These are phyloP conservation scores for Oryza brachyantha DNA, from an alignment of 176 grass and related monocot genomes.

Conservation along the genomic window DNA sequence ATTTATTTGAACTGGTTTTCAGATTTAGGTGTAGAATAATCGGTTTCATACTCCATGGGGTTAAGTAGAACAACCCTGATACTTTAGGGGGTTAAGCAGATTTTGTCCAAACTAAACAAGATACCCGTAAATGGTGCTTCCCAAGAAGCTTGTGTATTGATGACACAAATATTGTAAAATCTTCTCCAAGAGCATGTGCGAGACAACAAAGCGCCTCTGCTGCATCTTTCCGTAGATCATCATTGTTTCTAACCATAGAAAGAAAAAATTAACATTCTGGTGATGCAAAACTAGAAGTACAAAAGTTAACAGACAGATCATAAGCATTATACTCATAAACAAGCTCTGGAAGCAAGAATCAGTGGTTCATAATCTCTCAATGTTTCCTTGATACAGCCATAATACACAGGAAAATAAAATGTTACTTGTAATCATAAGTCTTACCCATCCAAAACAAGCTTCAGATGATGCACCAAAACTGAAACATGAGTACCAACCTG, in stretches of 20 bases:
- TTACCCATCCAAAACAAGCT: slow-evolving; percentile 96
- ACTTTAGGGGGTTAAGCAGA: background rate
- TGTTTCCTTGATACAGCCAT: background rate
- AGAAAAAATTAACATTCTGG: slow-evolving; percentile 18
- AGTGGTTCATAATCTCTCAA: background rate
- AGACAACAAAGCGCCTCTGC: slow-evolving; percentile 89
- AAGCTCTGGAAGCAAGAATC: background rate
- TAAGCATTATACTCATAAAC: background rate
- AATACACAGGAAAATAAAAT: background rate
- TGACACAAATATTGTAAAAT: slow-evolving; percentile 86
- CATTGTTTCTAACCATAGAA: slow-evolving; percentile 71
- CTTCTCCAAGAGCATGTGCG: slow-evolving; percentile 87
- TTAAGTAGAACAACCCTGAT: background rate
- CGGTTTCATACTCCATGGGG: background rate
- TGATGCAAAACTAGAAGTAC: background rate
- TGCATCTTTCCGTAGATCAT: slow-evolving; percentile 90
- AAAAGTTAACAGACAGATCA: slow-evolving; percentile 6
- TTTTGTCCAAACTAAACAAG: slow-evolving; percentile 10
- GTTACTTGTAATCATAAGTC: slow-evolving; percentile 34
- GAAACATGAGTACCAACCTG: slow-evolving; percentile 98
- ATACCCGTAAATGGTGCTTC: slow-evolving; percentile 89
- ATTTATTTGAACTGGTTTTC: background rate
- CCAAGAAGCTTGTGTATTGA: slow-evolving; percentile 84
- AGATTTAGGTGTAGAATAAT: background rate
- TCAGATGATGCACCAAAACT: slow-evolving; percentile 93